Base-by-base conservation (phyloP, 2,329 filamentous ascomycete species). In the Zymoseptoria pseudotritici region DNA sequence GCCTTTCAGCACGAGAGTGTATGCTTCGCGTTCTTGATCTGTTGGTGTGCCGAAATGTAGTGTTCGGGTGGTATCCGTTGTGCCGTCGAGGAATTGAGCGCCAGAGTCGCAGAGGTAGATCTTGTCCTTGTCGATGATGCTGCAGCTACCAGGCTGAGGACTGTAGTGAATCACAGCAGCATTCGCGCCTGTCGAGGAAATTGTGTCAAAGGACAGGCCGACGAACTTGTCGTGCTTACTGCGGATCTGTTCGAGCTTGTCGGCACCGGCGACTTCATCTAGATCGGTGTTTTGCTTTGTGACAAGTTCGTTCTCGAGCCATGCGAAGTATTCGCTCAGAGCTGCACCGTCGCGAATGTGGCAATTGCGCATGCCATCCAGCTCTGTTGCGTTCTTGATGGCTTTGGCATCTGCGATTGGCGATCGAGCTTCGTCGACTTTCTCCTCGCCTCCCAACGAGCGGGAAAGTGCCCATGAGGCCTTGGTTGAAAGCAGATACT, bases 71-170 rank as follows among this genome's bases (percentile, higher is more conserved):
- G 91, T 96, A 71, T 99, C 94, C 0, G 94, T 99, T 0, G 94
- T 99, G 58, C 94, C 94, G 73, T 99, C 94, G 2, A 89, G 81
- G 70, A 93, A 99, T 74, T 99, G 94, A n/a, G 90, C 94, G 21
- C 94, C 94, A 21, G 94, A 97, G 75, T 99, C 94, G 73, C 94
- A 99, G 2, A 99, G 84, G 70, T 99, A 99, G 60, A 99, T 85
- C 13, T 87, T 86, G 6, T 86, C 85, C 0, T 91, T 90, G 66
- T 99, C 91, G 67, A 99, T 91, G 26, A 83, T 78, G 8, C 91
- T 84, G 75, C 93, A 97, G 63, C 82, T 87, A 20, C 89, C 91
- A 58, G 83, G 85, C 71, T 96, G 90, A 0, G 94, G 92, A 67
- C 88, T 89, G 79, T 99, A 99, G 73, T 99, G 94, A 60, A 99